Evolutionary conservation across 140 eudicot genomes (phyloP).

Genomic region (Flaveria floridana): DNA sequence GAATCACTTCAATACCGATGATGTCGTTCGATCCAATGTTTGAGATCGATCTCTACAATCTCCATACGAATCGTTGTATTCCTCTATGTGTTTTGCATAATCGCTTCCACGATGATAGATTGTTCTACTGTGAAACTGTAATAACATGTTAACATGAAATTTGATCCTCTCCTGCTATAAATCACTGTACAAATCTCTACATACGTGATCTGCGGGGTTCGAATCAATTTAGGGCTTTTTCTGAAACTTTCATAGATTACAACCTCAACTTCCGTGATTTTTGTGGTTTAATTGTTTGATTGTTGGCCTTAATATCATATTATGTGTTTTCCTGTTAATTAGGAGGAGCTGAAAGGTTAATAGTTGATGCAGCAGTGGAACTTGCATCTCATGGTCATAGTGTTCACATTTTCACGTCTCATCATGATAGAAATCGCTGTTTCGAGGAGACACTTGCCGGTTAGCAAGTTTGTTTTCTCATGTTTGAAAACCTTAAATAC

Average conservation of each 20-base stretch:
- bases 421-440: constrained; percentile 82
- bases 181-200: background rate
- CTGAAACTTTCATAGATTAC: background rate
- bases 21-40: constrained; percentile 8
- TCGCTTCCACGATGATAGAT: background rate
- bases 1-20: constrained; percentile 7
- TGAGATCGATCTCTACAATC: background rate
- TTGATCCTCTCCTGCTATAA: background rate
- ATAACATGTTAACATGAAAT: background rate
- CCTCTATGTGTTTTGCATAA: background rate
- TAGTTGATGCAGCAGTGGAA: constrained; percentile 96
- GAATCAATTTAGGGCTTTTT: background rate
- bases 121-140: background rate
- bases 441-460: constrained; percentile 91
- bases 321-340: constrained; percentile 11
- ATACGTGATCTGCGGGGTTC: background rate
- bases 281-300: background rate
- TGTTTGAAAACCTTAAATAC: background rate
- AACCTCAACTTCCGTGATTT: background rate
- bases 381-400: constrained; percentile 79
- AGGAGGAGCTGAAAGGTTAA: constrained; percentile 98
- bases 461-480: constrained; percentile 25
- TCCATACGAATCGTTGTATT: background rate
- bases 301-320: background rate
- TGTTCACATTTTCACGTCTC: constrained; percentile 88